A percentile compares a stretch with the other conserved stretches of the same genome.
These are phyloP conservation scores for Astrephomene gubernaculifera DNA, from an alignment of 139 green algal species.

Conservation along the genomic window DNA sequence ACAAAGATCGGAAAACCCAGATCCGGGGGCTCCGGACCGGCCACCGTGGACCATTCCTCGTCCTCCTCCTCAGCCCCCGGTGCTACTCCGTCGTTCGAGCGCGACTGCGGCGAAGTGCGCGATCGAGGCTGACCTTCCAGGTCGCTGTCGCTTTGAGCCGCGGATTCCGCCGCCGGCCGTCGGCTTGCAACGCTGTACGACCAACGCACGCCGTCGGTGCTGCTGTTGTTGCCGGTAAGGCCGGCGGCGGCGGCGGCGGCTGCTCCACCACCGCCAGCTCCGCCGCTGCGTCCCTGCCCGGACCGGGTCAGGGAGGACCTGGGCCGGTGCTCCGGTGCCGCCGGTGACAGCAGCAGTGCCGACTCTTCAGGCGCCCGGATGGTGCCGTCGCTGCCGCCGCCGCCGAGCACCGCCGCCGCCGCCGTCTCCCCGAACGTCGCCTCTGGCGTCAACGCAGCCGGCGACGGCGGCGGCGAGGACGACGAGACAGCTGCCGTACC, in stretches of 20 bases:
- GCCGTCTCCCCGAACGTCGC: no score
- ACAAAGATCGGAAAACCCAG: slow-evolving; percentile 30
- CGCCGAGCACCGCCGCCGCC: no score
- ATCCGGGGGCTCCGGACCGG: background rate
- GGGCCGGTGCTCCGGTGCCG: background rate
- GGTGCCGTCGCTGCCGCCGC: background rate
- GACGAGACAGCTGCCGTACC: no score
- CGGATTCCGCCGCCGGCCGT: background rate
- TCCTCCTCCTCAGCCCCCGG: background rate
- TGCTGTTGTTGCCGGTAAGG: no score
- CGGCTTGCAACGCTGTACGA: background rate
- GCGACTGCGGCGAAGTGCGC: background rate
- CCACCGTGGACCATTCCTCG: background rate
- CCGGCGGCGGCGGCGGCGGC: no score
- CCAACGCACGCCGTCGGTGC: slow-evolving; percentile 25
- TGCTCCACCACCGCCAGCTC: no score
- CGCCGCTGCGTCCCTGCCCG: background rate
- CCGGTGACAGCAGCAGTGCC: no score
- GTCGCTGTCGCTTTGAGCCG: background rate
- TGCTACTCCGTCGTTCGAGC: background rate
- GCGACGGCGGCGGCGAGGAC: background rate
- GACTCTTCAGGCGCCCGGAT: no score
- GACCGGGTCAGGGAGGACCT: background rate
- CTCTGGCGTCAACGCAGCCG: no score
- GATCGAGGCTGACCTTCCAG: background rate